These are phyloP conservation scores for Geotrichum reessii DNA, from an alignment of 1,139 yeast genomes.

Conservation along the genomic window DNA sequence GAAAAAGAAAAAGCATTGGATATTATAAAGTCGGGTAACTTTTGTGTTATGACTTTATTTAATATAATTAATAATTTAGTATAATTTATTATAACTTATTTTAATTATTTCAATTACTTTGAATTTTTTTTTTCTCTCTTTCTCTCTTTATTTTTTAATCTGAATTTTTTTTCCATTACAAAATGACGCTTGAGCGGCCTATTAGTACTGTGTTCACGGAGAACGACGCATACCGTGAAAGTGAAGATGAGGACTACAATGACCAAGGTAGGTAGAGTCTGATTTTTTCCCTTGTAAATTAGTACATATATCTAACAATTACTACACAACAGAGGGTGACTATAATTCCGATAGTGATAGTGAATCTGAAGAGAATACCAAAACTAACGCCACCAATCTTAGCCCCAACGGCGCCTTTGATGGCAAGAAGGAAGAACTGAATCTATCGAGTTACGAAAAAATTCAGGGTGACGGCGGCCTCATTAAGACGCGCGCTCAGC, in stretches of 20 bases:
- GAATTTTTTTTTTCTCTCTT: background rate
- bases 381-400: conserved; percentile 17
- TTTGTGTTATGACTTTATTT: background rate
- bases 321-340: conserved; percentile 12
- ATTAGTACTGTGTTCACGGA: conserved; percentile 13
- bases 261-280: conserved; percentile 5
- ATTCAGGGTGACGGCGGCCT: conserved; percentile 52
- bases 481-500: conserved; percentile 52
- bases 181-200: conserved; percentile 10
- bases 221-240: conserved; percentile 48
- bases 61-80: too few species aligned
- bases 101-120: too few species aligned
- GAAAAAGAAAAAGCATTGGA: background rate
- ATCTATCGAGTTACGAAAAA: conserved; percentile 24
- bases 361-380: conserved; percentile 18
- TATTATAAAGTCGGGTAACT: background rate
- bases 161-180: background rate
- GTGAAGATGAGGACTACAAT: conserved; percentile 57
- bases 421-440: conserved; percentile 22
- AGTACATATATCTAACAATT: background rate
- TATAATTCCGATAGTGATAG: conserved; percentile 25
- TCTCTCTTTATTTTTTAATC: background rate
- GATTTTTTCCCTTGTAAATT: background rate
- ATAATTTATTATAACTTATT: too few species aligned
- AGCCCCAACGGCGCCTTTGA: conserved; percentile 20